Conservation (phyloP, 805 yeast species). For the Yamadazyma sp. region DNA sequence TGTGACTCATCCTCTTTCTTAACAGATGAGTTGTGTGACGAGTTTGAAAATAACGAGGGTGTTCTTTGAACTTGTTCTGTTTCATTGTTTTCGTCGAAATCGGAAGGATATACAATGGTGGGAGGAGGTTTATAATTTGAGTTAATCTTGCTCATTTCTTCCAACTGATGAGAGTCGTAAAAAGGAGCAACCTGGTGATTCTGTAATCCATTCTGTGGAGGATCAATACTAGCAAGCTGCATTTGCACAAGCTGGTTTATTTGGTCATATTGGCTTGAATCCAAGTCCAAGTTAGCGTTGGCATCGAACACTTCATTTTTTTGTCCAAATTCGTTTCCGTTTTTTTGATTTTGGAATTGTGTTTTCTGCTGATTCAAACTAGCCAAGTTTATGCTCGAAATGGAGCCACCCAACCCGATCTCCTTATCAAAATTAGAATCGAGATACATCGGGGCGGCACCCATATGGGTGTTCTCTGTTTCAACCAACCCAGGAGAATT, state of each 20-base stretch:
- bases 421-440: constrained; percentile 30
- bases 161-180: constrained; percentile 16
- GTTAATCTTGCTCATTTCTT: constrained; percentile 15
- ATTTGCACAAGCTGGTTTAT: constrained; percentile 8
- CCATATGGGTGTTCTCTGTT: constrained; percentile 13
- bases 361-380: constrained; percentile 10
- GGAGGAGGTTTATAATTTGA: constrained; percentile 14
- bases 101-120: constrained; percentile 12
- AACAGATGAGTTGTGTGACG: constrained; percentile 27
- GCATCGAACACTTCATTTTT: not conserved
- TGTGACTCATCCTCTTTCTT: constrained; percentile 3
- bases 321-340: not conserved
- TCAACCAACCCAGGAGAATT: constrained; percentile 5
- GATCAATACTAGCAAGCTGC: constrained; percentile 8
- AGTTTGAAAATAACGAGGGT: constrained; percentile 57
- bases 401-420: constrained; percentile 40
- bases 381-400: constrained; percentile 34
- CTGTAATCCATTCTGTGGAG: not conserved
- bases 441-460: constrained; percentile 7
- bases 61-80: constrained; percentile 31
- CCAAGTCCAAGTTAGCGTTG: constrained; percentile 6
- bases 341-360: not conserved
- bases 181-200: not conserved
- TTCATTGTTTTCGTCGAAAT: constrained; percentile 12
- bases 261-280: constrained; percentile 9